Evolutionary conservation across 2,329 filamentous ascomycete species (phyloP).

Genomic region (Penicillium brevicompactum): DNA sequence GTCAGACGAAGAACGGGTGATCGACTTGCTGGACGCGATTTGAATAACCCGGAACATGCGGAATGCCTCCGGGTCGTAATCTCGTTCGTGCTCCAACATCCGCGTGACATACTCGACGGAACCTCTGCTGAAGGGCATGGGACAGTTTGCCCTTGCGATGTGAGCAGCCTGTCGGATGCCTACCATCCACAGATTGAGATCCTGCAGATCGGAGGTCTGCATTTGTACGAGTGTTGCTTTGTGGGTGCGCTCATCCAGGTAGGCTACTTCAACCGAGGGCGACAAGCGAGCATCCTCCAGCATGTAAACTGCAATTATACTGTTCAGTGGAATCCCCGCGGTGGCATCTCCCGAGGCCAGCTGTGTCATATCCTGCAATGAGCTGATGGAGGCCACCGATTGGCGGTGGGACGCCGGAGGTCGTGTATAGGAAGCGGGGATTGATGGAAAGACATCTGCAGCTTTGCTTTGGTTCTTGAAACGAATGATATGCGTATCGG

Average conservation of each 20-base stretch:
- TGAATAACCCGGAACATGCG: constrained; percentile 70
- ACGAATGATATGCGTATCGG: constrained; percentile 67
- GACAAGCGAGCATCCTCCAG: constrained; percentile 68
- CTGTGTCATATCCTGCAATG: constrained; percentile 63
- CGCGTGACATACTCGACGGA: constrained; percentile 65
- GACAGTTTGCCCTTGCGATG: constrained; percentile 55
- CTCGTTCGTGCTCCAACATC: constrained; percentile 65
- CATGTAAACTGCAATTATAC: constrained; percentile 68
- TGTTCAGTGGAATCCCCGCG: constrained; percentile 60
- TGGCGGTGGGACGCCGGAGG: constrained; percentile 55
- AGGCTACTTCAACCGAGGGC: constrained; percentile 68
- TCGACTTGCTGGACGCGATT: constrained; percentile 59
- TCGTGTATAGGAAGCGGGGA: constrained; percentile 45
- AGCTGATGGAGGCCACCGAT: constrained; percentile 61
- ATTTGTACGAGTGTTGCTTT: constrained; percentile 65
- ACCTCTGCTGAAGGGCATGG: constrained; percentile 57
- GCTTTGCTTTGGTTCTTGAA: constrained; percentile 70
- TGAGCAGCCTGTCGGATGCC: constrained; percentile 63
- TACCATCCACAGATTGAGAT: constrained; percentile 66
- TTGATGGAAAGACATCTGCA: constrained; percentile 61
- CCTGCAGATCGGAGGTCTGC: constrained; percentile 65
- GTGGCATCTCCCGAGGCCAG: constrained; percentile 59
- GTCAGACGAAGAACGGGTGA: constrained; percentile 62
- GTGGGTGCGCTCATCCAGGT: constrained; percentile 65
- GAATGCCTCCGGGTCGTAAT: constrained; percentile 69